Evolutionary conservation across 352 stramenopile genomes (phyloP), one percentile per base, ranked within the genome.

Genomic region (Globisporangium carolinianum): DNA sequence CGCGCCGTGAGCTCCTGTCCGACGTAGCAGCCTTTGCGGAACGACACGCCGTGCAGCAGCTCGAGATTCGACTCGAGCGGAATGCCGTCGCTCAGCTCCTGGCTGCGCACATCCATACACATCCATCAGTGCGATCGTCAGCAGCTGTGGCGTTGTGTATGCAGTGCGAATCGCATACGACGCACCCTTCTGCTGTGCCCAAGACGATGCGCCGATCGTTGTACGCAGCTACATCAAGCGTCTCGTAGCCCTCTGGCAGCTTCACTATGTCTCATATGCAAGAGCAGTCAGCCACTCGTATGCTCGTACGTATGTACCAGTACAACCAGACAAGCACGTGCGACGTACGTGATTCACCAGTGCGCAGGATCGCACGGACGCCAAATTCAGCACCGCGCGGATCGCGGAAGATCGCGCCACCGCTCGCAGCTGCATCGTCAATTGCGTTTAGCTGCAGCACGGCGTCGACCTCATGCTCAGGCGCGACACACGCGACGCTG

Each of bases 1-100:
- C 94, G 76, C 32, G 94, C 94, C 1, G 89, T 97, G 36, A 98
- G 79, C 63, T 98, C 94, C 72, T 98, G 94, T 2, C 94, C 94
- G 14, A 98, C 76, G 65, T 98, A 98, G 78, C 94, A 98, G 6
- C 94, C 94, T 69, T 98, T 98, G 43, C 76, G 72, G 69, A 98
- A 98, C 12, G 76, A 93, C 39, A 98, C 86, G 38, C 86, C 89
- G 50, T 83, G 71, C 41, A 98, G 66, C 39, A 97, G 72, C 46
- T 98, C 94, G 2, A 98, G 66, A 56, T 97, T 98, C 50, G 75
- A 92, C 63, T 98, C 93, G 0, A 98, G 76, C 8, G 94, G 93
- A 53, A 98, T 97, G 3, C 62, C 62, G 14, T 95, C 89, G 24
- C 68, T 70, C 57, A 96, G 58, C 50, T 97, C 88, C 42, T 71